Percentiles rank a stretch among this genome's conserved stretches.
Evolutionary conservation across 257 asterid species (phyloP).

Genomic region (Salvia hispanica): DNA sequence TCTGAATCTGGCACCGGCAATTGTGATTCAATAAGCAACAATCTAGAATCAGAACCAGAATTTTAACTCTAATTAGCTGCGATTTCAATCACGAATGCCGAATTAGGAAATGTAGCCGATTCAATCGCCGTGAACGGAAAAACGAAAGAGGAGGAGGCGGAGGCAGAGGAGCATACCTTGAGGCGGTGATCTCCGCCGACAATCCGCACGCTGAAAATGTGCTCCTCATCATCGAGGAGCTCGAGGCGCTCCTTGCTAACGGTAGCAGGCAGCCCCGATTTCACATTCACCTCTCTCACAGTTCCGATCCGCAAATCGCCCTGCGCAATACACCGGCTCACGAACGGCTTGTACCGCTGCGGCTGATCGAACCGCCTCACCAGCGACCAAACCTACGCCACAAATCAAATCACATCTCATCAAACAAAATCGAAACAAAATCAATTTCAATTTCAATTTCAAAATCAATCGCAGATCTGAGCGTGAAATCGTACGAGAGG

Average conservation of each 20-base stretch:
- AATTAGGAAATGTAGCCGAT: constrained; percentile 22
- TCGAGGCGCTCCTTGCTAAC: constrained; percentile 87
- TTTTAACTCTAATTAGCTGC: not conserved
- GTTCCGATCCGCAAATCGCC: constrained; percentile 86
- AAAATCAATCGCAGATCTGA: constrained; percentile 31
- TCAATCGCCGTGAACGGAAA: not conserved
- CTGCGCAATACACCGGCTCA: constrained; percentile 74
- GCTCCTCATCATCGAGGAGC: constrained; percentile 78
- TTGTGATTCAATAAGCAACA: not conserved
- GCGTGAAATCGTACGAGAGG: constrained; percentile 53
- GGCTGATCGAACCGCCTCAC: constrained; percentile 93
- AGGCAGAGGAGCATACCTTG: constrained; percentile 52
- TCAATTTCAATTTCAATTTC: no score
- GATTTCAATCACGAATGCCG: constrained; percentile 10
- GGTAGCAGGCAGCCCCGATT: constrained; percentile 88
- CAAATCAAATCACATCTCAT: constrained; percentile 9
- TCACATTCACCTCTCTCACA: constrained; percentile 82
- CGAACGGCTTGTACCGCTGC: constrained; percentile 89
- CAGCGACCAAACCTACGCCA: constrained; percentile 77
- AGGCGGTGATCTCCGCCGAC: constrained; percentile 97
- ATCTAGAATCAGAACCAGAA: not conserved
- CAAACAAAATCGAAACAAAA: no score
- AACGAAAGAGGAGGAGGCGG: not conserved
- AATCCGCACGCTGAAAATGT: constrained; percentile 72
- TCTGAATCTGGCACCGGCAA: constrained; percentile 1